Evolutionary conservation across 2,329 filamentous ascomycete genomes (phyloP), one percentile per base, ranked within the genome.

Genomic region (Daldinia sp.): DNA sequence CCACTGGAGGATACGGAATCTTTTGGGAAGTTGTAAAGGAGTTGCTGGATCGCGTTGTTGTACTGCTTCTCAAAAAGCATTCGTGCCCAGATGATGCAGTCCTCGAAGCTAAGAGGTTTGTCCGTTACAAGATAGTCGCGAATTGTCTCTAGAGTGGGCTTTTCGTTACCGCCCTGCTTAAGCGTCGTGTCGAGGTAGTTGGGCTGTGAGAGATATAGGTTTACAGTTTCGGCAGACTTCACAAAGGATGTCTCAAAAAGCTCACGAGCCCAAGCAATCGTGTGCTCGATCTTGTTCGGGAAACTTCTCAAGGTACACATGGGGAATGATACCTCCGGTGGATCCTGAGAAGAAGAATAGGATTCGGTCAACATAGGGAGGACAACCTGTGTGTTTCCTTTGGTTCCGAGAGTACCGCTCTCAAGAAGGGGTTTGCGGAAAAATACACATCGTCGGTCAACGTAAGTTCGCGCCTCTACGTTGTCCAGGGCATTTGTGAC

Each of bases 241-340:
- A 96, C 93, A 72, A 98, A 99, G 70, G 90, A 93, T 25, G 89
- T 90, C 80, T 98, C 93, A 79, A 99, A 99, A 68, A 97, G 86
- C 77, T 98, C 95, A 73, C 96, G 92, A 35, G 94, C 90, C 95
- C 95, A 99, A 2, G 95, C 95, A 76, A 99, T 99, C 0, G 95
- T 98, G 78, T 99, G 95, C 80, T 99, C 94, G 72, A 99, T 99
- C 73, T 90, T 90, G 83, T 99, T 99, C 61, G 95, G 95, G 83
- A 99, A 99, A 78, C 94, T 97, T 74, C 92, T 88, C 65, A 99
- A 85, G 4, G 95, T 98, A 78, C 95, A 99, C 94, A 98, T 98
- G 0, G 95, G 95, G 85, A 99, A 98, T 0, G 95, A 96, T 81
- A 97, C 93, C 83, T 99, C 96, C 0, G 95, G 95, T 1, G 95